phyloP scores from a whole-genome alignment of 164 flowering plant genomes.

The Houttuynia cordata region DNA sequence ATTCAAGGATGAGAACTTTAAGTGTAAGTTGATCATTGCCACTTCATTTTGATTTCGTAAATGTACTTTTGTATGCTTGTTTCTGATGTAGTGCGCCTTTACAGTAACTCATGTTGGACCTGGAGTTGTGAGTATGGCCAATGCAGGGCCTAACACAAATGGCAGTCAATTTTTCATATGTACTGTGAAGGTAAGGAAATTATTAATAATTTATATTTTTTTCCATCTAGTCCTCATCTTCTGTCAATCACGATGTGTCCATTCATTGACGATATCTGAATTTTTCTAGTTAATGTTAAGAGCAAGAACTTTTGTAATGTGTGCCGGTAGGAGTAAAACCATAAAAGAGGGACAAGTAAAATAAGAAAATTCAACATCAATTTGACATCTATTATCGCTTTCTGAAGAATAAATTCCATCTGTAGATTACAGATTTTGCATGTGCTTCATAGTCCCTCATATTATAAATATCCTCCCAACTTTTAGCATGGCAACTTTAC shows the following conservation, averaged over 20 bases:
- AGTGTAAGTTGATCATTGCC: constrained; percentile 28
- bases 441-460: too few species aligned
- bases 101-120: constrained; percentile 70
- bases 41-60: too few species aligned
- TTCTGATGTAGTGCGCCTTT: constrained; percentile 5
- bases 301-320: too few species aligned
- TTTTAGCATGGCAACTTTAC: too few species aligned
- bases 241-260: not conserved
- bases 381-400: too few species aligned
- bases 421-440: too few species aligned
- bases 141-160: constrained; percentile 73
- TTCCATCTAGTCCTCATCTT: not conserved
- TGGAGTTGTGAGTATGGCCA: constrained; percentile 84
- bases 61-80: not conserved
- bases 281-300: not conserved
- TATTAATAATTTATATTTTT: too few species aligned
- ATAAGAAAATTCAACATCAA: too few species aligned
- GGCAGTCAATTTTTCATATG: constrained; percentile 86
- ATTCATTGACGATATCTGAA: not conserved
- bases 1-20: constrained; percentile 63
- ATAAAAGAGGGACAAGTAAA: too few species aligned
- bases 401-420: too few species aligned
- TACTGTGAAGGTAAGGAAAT: constrained; percentile 42
- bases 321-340: too few species aligned
- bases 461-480: too few species aligned